A percentile compares a stretch with the other conserved stretches of the same genome.
Conservation (phyloP, 2,329 filamentous ascomycete species). For the Microdochium nivale region DNA sequence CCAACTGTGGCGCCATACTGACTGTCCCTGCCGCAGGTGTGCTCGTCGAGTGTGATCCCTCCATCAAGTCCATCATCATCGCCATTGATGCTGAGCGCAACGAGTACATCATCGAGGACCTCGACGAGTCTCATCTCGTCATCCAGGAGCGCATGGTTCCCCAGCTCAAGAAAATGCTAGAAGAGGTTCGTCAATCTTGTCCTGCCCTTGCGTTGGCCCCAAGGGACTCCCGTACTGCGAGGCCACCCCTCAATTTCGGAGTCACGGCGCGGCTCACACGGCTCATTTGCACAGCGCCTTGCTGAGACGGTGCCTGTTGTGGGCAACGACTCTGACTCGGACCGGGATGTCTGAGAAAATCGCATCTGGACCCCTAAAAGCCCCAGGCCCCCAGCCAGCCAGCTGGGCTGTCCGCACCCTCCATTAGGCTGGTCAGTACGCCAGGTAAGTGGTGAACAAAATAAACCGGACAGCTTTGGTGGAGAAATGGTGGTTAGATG, state of each 20-base stretch:
- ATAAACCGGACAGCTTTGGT: no score
- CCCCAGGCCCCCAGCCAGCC: not conserved
- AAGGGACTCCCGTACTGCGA: no score
- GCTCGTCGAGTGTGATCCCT: constrained; percentile 75
- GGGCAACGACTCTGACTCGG: constrained; percentile 42
- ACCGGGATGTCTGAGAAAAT: constrained; percentile 24
- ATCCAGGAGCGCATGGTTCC: constrained; percentile 67
- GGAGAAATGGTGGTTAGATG: no score
- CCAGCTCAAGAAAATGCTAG: constrained; percentile 58
- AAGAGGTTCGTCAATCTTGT: constrained; percentile 43
- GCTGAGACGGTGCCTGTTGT: constrained; percentile 42
- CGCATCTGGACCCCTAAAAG: constrained; percentile 1
- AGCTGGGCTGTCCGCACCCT: no score
- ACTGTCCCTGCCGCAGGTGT: constrained; percentile 39
- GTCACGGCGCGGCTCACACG: constrained; percentile 8
- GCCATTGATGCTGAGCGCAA: constrained; percentile 64
- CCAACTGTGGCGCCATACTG: not conserved
- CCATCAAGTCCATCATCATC: constrained; percentile 77
- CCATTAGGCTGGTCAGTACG: not conserved
- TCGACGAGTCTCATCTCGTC: constrained; percentile 68
- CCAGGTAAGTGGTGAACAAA: no score
- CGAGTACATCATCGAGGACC: constrained; percentile 70
- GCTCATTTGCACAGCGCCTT: constrained; percentile 27
- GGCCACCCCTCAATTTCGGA: not conserved
- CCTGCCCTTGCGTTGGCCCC: not conserved